Conservation (phyloP, 75 land plant species). For the Pseudotsuga menziesii region DNA sequence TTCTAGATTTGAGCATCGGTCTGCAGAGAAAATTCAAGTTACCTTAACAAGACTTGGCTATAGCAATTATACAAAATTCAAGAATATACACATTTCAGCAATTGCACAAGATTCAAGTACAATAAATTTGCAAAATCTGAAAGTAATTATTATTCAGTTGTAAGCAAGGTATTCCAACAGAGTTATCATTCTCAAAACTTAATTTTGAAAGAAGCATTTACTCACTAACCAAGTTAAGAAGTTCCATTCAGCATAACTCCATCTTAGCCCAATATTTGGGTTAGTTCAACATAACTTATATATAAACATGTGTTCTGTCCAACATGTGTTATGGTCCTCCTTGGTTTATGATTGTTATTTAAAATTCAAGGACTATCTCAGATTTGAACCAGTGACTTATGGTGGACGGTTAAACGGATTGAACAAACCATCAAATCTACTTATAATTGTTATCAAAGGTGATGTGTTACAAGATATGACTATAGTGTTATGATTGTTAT, state of each 20-base stretch:
- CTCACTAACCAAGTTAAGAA: neutral
- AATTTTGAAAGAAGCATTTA: neutral
- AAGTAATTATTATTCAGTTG: neutral
- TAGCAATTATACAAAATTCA: too few species aligned
- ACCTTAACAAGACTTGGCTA: neutral
- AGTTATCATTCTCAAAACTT: neutral
- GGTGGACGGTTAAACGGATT: too few species aligned
- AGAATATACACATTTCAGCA: too few species aligned
- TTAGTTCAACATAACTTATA: neutral
- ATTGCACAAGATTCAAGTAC: neutral
- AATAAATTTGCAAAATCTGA: neutral
- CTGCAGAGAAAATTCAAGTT: constrained; percentile 26
- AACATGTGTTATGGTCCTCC: too few species aligned
- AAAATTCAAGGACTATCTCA: too few species aligned
- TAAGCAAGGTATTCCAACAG: neutral
- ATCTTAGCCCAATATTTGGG: neutral
- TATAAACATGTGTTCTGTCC: neutral
- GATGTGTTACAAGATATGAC: too few species aligned
- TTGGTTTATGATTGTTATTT: too few species aligned
- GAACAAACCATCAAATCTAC: too few species aligned
- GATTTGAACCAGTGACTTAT: too few species aligned
- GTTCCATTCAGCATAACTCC: neutral
- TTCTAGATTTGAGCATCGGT: constrained; percentile 68
- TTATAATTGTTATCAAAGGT: too few species aligned
- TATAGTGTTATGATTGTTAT: too few species aligned